phyloP scores from a whole-genome alignment of 2,329 filamentous ascomycete genomes.

The Colletotrichum sp. region DNA sequence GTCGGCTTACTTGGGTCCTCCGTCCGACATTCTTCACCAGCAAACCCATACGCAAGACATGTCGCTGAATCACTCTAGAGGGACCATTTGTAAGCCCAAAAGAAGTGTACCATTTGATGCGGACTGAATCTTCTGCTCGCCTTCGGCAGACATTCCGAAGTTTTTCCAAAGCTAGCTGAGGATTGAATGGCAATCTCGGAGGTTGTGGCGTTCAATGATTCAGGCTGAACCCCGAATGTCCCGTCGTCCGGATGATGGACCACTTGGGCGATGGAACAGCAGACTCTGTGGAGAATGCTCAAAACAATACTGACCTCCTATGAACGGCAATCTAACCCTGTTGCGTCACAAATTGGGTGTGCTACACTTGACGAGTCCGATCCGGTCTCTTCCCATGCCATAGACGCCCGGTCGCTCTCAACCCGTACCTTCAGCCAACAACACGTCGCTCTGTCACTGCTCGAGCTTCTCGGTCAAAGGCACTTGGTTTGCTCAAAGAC shows the following conservation, averaged over 20 bases:
- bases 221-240: neutral
- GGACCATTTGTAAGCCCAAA: neutral
- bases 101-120: neutral
- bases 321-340: neutral
- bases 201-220: neutral
- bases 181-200: neutral
- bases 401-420: neutral
- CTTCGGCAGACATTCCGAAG: neutral
- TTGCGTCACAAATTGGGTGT: neutral
- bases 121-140: neutral
- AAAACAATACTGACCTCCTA: neutral
- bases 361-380: neutral
- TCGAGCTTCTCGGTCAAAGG: neutral
- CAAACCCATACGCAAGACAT: neutral
- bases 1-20: neutral
- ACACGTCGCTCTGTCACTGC: neutral
- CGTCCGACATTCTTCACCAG: neutral
- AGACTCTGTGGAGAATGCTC: neutral
- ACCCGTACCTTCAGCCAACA: neutral
- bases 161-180: neutral
- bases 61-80: neutral
- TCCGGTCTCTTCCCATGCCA: neutral
- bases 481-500: neutral
- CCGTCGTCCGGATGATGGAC: neutral
- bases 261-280: neutral